Conservation (phyloP, 164 flowering plant species). For the Annona squamosa region DNA sequence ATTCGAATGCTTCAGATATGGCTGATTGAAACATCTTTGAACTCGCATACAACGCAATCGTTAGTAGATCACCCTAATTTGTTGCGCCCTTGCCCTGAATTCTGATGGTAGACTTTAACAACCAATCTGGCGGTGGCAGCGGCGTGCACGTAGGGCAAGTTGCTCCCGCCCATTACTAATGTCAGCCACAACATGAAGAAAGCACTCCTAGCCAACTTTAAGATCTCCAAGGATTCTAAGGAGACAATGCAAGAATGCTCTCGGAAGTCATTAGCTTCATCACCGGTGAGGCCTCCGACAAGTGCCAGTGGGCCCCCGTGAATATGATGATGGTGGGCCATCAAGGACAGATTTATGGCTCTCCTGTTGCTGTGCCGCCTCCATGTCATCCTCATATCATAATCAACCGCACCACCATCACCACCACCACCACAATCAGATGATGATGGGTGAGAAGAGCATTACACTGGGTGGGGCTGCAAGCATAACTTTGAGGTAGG, state of each 20-base stretch:
- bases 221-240: constrained; percentile 72
- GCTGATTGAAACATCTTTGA: no score
- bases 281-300: constrained; percentile 72
- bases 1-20: no score
- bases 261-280: constrained; percentile 77
- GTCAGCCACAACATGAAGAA: constrained; percentile 65
- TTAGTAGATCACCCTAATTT: no score
- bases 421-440: no score
- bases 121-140: constrained; percentile 34
- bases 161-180: constrained; percentile 56
- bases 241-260: constrained; percentile 74
- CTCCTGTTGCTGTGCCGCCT: no score
- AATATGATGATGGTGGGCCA: constrained; percentile 45
- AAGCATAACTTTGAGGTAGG: neutral
- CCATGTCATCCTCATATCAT: neutral
- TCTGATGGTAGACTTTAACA: constrained; percentile 48
- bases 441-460: neutral
- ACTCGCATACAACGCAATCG: no score
- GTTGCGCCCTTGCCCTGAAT: no score
- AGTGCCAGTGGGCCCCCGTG: constrained; percentile 61
- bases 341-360: neutral
- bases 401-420: no score
- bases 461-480: constrained; percentile 1
- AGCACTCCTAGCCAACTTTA: constrained; percentile 49
- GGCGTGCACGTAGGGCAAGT: constrained; percentile 19